Evolutionary conservation across 2,329 filamentous ascomycete species (phyloP), one percentile per base, ranked within the genome.

Genomic region (Penicillium sp.): DNA sequence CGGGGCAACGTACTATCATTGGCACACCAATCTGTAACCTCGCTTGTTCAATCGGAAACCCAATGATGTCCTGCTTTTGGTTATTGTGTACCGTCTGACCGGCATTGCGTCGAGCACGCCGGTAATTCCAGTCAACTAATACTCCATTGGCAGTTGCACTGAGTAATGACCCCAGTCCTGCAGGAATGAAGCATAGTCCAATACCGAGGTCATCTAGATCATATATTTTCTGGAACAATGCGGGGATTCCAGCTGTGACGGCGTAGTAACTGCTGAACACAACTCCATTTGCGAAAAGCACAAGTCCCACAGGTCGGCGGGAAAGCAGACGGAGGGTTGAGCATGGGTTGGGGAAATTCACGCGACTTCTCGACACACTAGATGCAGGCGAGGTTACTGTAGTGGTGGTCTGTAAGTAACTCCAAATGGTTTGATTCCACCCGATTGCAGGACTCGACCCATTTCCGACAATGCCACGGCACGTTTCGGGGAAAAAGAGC

Each of bases 111-210:
- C 33, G 26, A 16, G 85, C 80, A 43, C 87, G 82, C 14, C 85
- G 80, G 69, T 89, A 93, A 69, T 91, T 91, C 79, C 83, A 85
- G 69, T 89, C 87, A 42, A 88, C 55, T 14, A 65, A 41, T n/a
- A 55, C 28, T 9, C 62, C 69, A 35, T 68, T 70, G 3, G 51
- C 36, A 16, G 66, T 57, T 16, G 66, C 60, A 28, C 65, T 67
- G 36, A 61, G 28, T 10, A 72, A 50, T 4, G 65, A 65, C 6
- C 68, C 68, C 9, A 67, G 19, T 0, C 67, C 67, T 30, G 64
- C 63, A 1, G 68, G 67, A 33, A 71, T 63, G 51, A 67, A 73
- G 56, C 67, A 68, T 6, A 74, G 62, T 16, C 70, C 72, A 47
- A 80, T 73, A 50, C 78, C 65, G 1, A 81, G 66, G 45, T 76